phyloP scores from a whole-genome alignment of 1,284 basidiomycete species.

The Naganishia sp. region DNA sequence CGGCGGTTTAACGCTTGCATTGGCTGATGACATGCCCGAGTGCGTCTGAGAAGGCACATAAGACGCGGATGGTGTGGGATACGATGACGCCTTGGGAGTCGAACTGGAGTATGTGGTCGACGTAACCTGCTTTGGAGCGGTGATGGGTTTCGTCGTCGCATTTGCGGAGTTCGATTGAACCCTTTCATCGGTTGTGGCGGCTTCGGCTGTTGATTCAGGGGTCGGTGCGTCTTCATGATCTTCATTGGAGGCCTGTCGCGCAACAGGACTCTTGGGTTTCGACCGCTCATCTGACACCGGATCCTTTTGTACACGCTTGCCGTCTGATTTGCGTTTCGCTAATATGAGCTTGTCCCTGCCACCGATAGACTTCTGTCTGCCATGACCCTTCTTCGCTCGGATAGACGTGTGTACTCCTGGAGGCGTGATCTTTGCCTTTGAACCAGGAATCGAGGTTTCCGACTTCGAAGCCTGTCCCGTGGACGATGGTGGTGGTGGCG shows the following conservation, averaged over 20 bases:
- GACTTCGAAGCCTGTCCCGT: conserved; percentile 1
- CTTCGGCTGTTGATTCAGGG: not conserved
- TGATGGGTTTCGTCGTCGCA: conserved; percentile 2
- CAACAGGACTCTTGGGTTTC: not conserved
- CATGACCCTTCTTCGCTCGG: not conserved
- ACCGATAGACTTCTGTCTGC: conserved; percentile 4
- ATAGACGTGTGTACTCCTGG: not conserved
- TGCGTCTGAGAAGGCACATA: conserved; percentile 19
- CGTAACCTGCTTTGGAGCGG: conserved; percentile 10
- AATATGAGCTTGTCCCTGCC: not conserved
- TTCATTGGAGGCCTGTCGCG: not conserved
- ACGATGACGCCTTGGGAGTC: conserved; percentile 32
- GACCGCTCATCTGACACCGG: not conserved
- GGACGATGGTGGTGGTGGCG: conserved; percentile 58
- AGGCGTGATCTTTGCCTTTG: not conserved
- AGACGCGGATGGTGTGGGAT: conserved; percentile 28
- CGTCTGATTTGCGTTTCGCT: not conserved
- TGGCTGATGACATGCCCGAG: conserved; percentile 2
- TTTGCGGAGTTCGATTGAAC: not conserved
- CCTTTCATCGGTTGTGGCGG: no score
- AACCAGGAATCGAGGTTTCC: not conserved
- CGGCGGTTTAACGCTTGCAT: conserved; percentile 12
- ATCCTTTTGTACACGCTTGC: not conserved
- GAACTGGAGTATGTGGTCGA: conserved; percentile 19
- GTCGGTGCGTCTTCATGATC: not conserved